Percentiles rank a stretch among this genome's conserved stretches.
Conservation (phyloP, 73 alveolate species). For the Vitrella brassicaformis region DNA sequence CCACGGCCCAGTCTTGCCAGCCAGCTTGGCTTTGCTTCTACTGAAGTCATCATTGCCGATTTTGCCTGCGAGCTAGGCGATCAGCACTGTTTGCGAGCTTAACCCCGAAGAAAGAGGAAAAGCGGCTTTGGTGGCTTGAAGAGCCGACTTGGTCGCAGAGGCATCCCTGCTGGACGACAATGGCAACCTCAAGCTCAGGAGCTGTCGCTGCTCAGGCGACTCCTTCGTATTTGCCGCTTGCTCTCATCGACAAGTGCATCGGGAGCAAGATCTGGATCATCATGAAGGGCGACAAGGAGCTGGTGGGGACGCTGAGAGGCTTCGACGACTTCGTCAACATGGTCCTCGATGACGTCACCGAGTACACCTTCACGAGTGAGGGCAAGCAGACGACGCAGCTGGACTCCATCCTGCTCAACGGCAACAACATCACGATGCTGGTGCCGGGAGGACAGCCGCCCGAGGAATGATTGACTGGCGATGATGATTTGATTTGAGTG, state of each 20-base stretch:
- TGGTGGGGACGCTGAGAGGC: slow-evolving; percentile 39
- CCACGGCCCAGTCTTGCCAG: too few species aligned
- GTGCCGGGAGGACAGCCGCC: slow-evolving; percentile 39
- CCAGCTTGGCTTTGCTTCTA: too few species aligned
- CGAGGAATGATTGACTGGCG: slow-evolving; percentile 7
- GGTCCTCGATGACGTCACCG: slow-evolving; percentile 36
- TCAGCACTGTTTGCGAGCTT: too few species aligned
- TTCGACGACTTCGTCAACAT: slow-evolving; percentile 38
- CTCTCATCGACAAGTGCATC: slow-evolving; percentile 42
- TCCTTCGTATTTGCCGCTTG: neutral
- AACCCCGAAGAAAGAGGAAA: too few species aligned
- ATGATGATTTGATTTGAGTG: too few species aligned
- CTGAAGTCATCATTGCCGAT: too few species aligned
- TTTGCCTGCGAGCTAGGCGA: too few species aligned
- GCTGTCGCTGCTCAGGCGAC: too few species aligned
- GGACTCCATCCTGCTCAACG: slow-evolving; percentile 29
- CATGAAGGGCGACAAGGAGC: slow-evolving; percentile 40
- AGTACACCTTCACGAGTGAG: slow-evolving; percentile 39
- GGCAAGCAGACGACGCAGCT: slow-evolving; percentile 33
- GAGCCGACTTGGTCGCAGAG: too few species aligned
- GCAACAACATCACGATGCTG: slow-evolving; percentile 42
- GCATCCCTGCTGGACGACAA: too few species aligned
- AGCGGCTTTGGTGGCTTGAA: too few species aligned
- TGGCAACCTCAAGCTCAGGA: too few species aligned
- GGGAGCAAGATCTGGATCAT: slow-evolving; percentile 36